Evolutionary conservation across 169 alveolate species (phyloP).

Genomic region (Condylostoma magnum): DNA sequence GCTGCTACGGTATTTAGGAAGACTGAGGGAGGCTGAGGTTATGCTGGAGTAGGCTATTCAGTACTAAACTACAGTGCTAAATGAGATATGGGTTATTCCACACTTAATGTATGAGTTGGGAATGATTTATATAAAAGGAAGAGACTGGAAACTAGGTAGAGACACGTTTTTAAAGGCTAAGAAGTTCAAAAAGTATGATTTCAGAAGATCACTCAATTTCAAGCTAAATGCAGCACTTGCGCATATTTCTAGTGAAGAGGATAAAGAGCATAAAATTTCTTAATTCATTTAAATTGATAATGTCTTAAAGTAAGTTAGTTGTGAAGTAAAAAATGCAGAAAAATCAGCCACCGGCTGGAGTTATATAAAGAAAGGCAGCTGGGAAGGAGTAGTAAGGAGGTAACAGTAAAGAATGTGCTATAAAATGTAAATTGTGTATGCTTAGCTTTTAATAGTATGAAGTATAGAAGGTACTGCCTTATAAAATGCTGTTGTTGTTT

Average conservation of each 20-base stretch:
- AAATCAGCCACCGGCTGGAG: too few species aligned
- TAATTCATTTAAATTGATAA: background rate
- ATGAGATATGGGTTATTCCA: conserved; percentile 28
- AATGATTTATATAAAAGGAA: conserved; percentile 18
- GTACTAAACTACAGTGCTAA: background rate
- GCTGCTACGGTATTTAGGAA: conserved; percentile 16
- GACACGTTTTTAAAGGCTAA: conserved; percentile 12
- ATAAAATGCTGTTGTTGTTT: conserved; percentile 11
- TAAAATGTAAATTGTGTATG: conserved; percentile 8
- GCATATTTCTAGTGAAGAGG: conserved; percentile 7
- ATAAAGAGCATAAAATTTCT: background rate
- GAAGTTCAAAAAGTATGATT: conserved; percentile 25
- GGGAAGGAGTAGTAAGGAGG: too few species aligned
- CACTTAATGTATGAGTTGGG: conserved; percentile 27
- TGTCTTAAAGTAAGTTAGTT: too few species aligned
- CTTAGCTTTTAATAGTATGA: background rate
- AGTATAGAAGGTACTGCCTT: background rate
- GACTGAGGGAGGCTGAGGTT: conserved; percentile 11
- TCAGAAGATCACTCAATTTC: conserved; percentile 23
- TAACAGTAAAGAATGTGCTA: conserved; percentile 10
- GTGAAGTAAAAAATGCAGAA: too few species aligned
- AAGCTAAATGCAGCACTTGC: conserved; percentile 27
- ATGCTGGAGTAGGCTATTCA: background rate
- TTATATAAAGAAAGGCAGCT: too few species aligned
- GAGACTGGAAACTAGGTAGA: conserved; percentile 28